These are phyloP conservation scores for Xerocomus spinulosus DNA, from an alignment of 768 basidiomycete species.

Conservation along the genomic window DNA sequence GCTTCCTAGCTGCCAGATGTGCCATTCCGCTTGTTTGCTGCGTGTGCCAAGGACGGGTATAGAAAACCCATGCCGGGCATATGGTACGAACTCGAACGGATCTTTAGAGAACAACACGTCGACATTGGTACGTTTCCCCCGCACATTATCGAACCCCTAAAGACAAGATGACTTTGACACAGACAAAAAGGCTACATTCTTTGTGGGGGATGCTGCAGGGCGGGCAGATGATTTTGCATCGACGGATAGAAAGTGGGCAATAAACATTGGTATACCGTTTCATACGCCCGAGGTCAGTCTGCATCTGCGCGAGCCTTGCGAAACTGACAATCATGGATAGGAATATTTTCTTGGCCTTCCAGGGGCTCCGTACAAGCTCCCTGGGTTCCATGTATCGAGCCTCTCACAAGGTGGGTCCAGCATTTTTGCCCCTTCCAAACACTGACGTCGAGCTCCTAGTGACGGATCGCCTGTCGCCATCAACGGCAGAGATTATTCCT, in stretches of 20 bases:
- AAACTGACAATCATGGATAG: constrained; percentile 35
- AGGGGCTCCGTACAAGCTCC: constrained; percentile 42
- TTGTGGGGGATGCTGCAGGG: constrained; percentile 89
- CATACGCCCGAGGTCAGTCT: constrained; percentile 73
- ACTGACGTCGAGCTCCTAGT: constrained; percentile 3
- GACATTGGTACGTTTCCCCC: constrained; percentile 53
- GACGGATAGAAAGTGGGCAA: constrained; percentile 82
- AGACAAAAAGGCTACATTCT: constrained; percentile 70
- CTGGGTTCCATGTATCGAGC: constrained; percentile 64
- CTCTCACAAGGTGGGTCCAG: constrained; percentile 30
- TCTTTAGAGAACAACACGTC: constrained; percentile 54
- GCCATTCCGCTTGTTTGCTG: constrained; percentile 78
- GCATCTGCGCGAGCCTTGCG: neutral
- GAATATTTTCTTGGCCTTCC: constrained; percentile 70
- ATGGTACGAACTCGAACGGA: constrained; percentile 66
- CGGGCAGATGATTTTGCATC: constrained; percentile 71
- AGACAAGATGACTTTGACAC: neutral
- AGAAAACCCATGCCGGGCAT: constrained; percentile 89
- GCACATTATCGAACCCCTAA: neutral
- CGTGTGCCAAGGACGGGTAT: constrained; percentile 66
- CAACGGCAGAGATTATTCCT: constrained; percentile 15
- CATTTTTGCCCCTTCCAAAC: neutral
- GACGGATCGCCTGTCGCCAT: constrained; percentile 38
- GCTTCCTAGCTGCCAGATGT: constrained; percentile 59
- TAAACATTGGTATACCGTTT: constrained; percentile 70